phyloP scores from a whole-genome alignment of 495 filamentous ascomycete species.

The Hypoxylon perforatum region DNA sequence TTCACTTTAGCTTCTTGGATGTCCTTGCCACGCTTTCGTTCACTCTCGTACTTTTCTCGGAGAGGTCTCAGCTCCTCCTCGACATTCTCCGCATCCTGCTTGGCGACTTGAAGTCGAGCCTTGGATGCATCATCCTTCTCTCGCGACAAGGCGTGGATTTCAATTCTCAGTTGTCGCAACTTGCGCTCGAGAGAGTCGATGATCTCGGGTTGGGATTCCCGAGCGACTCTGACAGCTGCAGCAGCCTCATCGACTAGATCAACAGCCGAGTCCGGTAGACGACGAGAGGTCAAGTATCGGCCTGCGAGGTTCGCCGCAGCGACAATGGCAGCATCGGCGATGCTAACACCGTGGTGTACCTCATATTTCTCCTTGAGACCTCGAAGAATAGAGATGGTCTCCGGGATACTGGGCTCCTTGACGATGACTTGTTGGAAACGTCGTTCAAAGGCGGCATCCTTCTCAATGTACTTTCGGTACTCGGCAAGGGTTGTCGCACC shows the following conservation, averaged over 20 bases:
- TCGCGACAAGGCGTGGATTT: slow-evolving; percentile 91
- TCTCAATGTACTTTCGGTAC: slow-evolving; percentile 99
- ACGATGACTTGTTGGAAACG: slow-evolving; percentile 98
- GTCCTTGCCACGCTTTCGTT: slow-evolving; percentile 85
- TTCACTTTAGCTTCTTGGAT: slow-evolving; percentile 98
- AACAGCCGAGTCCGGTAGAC: slow-evolving; percentile 95
- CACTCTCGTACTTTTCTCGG: slow-evolving; percentile 93
- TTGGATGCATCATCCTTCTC: slow-evolving; percentile 96
- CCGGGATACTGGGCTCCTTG: slow-evolving; percentile 86
- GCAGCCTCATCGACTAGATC: slow-evolving; percentile 97
- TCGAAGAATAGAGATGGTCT: slow-evolving; percentile 96
- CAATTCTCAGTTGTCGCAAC: slow-evolving; percentile 89
- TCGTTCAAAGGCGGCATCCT: slow-evolving; percentile 96
- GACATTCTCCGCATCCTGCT: slow-evolving; percentile 90
- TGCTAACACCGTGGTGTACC: slow-evolving; percentile 96
- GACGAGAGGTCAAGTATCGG: slow-evolving; percentile 87
- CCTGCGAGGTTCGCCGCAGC: slow-evolving; percentile 88
- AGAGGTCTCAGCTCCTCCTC: slow-evolving; percentile 90
- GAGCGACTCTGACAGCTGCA: slow-evolving; percentile 90
- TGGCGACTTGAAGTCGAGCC: slow-evolving; percentile 79
- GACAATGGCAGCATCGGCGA: slow-evolving; percentile 92
- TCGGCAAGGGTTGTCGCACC: slow-evolving; percentile 94
- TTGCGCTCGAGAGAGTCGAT: slow-evolving; percentile 92
- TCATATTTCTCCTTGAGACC: slow-evolving; percentile 98
- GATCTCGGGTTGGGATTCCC: slow-evolving; percentile 94